Conservation (phyloP, 2,329 filamentous ascomycete species). For the Elsinoe arachidis region DNA sequence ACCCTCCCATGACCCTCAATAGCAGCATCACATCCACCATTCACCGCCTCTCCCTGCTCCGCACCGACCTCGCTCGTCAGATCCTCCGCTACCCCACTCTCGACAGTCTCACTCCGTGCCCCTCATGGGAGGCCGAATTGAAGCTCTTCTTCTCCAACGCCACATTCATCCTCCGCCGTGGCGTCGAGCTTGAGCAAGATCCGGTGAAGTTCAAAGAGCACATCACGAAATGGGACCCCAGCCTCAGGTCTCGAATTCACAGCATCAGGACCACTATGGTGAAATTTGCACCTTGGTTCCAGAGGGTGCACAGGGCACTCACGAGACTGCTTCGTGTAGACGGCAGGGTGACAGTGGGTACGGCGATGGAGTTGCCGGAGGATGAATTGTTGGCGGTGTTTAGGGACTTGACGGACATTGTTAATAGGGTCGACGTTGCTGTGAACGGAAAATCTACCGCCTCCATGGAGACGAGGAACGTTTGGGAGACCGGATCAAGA, state of each 20-base stretch:
- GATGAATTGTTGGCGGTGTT: not conserved
- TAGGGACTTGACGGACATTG: not conserved
- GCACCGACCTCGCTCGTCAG: not conserved
- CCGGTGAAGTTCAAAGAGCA: not conserved
- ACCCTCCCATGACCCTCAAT: not conserved
- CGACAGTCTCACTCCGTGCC: not conserved
- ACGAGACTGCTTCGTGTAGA: not conserved
- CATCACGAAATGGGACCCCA: not conserved
- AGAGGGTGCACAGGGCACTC: not conserved
- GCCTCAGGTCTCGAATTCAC: not conserved
- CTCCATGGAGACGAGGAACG: too few species aligned
- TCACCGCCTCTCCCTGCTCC: not conserved
- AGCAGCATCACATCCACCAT: not conserved
- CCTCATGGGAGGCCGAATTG: not conserved
- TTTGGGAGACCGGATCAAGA: too few species aligned
- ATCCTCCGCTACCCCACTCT: not conserved
- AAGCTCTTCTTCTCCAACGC: not conserved
- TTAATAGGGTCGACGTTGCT: not conserved
- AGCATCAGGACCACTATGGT: not conserved
- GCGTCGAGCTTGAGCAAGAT: not conserved
- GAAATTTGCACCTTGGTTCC: not conserved
- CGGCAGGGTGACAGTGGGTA: not conserved
- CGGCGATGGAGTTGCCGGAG: not conserved
- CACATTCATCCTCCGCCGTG: not conserved
- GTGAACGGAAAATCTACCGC: not conserved